Percentiles rank a stretch among this genome's conserved stretches.
Conservation (phyloP, 768 basidiomycete species). For the Rhizopogon sp. region DNA sequence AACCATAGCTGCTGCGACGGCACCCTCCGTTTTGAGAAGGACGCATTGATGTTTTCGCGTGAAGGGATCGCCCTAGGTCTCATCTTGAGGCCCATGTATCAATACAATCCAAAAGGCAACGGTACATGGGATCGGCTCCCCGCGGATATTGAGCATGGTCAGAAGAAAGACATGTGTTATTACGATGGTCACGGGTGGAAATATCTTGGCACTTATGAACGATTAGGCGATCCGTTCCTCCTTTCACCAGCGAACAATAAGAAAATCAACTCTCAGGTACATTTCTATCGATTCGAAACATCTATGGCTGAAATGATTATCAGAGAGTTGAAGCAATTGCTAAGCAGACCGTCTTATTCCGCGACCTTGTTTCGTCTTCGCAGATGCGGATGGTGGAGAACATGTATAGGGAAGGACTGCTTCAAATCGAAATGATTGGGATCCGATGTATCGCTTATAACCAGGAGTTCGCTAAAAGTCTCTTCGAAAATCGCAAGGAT, state of each 20-base stretch:
- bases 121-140: conserved; percentile 14
- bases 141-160: conserved; percentile 7
- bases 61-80: conserved; percentile 20
- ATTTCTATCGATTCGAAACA: background rate
- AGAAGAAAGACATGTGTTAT: conserved; percentile 18
- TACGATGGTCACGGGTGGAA: background rate
- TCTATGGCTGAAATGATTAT: background rate
- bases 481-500: conserved; percentile 4
- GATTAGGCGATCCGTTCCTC: conserved; percentile 10
- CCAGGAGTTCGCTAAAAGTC: conserved; percentile 7
- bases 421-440: conserved; percentile 21
- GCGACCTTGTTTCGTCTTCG: conserved; percentile 17
- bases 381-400: conserved; percentile 19
- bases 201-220: conserved; percentile 25
- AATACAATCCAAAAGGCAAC: conserved; percentile 19
- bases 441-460: conserved; percentile 19
- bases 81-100: conserved; percentile 18
- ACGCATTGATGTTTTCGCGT: conserved; percentile 13
- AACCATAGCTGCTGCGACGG: background rate
- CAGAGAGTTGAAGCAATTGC: conserved; percentile 17
- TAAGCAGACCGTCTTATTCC: conserved; percentile 13
- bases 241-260: conserved; percentile 9
- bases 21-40: background rate
- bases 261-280: conserved; percentile 8
- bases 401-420: conserved; percentile 24